Conservation (phyloP, 176 grass and related monocot species). For the Metroxylon sagu region DNA sequence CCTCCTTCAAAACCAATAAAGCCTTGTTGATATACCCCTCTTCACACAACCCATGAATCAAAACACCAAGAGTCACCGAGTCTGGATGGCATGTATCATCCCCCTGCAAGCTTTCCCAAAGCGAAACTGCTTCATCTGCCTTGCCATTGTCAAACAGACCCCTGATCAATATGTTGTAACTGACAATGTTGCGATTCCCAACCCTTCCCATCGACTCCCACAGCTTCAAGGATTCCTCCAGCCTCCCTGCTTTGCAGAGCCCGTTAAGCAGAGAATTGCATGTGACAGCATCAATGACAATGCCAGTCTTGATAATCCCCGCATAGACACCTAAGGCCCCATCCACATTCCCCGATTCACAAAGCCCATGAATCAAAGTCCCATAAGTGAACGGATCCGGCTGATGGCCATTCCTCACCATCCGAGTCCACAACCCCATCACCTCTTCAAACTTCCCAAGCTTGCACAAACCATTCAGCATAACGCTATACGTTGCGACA, state of each 20-base stretch:
- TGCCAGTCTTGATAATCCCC: conserved; percentile 67
- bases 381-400: conserved; percentile 47
- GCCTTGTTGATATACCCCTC: conserved; percentile 67
- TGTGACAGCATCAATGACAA: conserved; percentile 52
- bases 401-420: conserved; percentile 61
- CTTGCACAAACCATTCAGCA: conserved; percentile 84
- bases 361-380: conserved; percentile 78
- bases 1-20: conserved; percentile 51
- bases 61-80: conserved; percentile 58
- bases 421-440: conserved; percentile 64
- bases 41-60: conserved; percentile 75
- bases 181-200: conserved; percentile 32
- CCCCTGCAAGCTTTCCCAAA: conserved; percentile 47
- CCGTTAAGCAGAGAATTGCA: conserved; percentile 70
- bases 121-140: conserved; percentile 37
- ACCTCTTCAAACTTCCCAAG: conserved; percentile 51
- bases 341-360: conserved; percentile 52
- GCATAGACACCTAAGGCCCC: conserved; percentile 44
- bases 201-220: conserved; percentile 39
- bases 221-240: conserved; percentile 42
- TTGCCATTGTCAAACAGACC: conserved; percentile 57
- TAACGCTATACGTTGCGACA: conserved; percentile 61
- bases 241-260: conserved; percentile 41
- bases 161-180: conserved; percentile 75
- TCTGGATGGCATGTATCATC: conserved; percentile 41